These are phyloP conservation scores for Aspergillus glaucus DNA, from an alignment of 2,329 filamentous ascomycete genomes.

Conservation along the genomic window DNA sequence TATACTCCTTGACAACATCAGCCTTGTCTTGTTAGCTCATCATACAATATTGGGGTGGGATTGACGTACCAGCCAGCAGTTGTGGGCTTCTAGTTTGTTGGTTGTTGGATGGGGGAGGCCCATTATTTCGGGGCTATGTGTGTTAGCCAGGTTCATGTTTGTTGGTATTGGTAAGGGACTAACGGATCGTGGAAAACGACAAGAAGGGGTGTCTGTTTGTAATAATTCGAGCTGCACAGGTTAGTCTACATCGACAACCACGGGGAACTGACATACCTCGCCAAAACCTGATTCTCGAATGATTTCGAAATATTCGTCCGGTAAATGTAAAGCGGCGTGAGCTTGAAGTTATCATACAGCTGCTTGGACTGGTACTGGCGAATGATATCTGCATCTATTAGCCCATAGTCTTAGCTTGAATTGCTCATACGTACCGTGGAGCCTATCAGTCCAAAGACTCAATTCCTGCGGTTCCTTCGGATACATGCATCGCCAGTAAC, in stretches of 20 bases:
- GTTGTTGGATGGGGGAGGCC: slow-evolving; percentile 63
- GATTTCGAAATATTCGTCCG: slow-evolving; percentile 65
- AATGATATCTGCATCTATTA: slow-evolving; percentile 57
- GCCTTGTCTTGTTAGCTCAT: slow-evolving; percentile 50
- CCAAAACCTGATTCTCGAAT: slow-evolving; percentile 80
- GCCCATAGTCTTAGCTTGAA: slow-evolving; percentile 3
- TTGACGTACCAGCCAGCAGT: slow-evolving; percentile 73
- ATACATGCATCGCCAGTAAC: slow-evolving; percentile 83
- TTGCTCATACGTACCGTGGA: slow-evolving; percentile 49
- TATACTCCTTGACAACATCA: slow-evolving; percentile 72
- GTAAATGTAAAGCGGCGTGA: slow-evolving; percentile 76
- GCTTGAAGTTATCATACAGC: slow-evolving; percentile 65
- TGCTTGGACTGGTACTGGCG: slow-evolving; percentile 67
- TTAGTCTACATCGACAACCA: neutral
- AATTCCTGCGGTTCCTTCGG: slow-evolving; percentile 46
- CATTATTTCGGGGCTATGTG: slow-evolving; percentile 59
- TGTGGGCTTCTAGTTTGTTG: slow-evolving; percentile 71
- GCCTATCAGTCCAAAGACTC: slow-evolving; percentile 43
- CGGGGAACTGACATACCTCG: slow-evolving; percentile 51
- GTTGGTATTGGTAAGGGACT: slow-evolving; percentile 29
- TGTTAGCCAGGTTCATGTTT: neutral
- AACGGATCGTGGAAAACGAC: slow-evolving; percentile 88
- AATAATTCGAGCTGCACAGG: slow-evolving; percentile 53
- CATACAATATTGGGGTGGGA: slow-evolving; percentile 9
- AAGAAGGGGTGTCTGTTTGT: slow-evolving; percentile 61